Conservation (phyloP, 2,329 filamentous ascomycete species). For the Pezicula rhizophila region DNA sequence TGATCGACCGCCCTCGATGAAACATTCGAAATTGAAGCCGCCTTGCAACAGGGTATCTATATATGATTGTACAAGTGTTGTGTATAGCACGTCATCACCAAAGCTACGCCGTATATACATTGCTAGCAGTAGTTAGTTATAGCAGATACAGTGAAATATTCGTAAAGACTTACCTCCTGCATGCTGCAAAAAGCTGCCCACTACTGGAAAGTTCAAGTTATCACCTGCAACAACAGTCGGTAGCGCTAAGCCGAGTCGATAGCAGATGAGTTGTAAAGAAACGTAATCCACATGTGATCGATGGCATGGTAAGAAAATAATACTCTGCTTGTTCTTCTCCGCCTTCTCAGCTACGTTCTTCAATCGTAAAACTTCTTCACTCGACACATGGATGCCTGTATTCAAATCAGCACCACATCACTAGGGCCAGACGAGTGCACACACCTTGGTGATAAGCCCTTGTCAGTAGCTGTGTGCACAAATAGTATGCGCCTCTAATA, state of each 20-base stretch:
- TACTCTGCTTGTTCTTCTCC: conserved; percentile 82
- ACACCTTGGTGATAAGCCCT: conserved; percentile 87
- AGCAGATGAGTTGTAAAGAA: conserved; percentile 90
- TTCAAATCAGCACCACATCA: neutral
- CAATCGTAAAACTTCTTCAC: conserved; percentile 82
- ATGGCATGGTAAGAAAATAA: conserved; percentile 93
- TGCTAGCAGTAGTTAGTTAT: conserved; percentile 45
- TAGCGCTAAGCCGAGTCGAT: conserved; percentile 79
- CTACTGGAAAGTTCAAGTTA: conserved; percentile 88
- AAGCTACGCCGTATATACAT: conserved; percentile 96
- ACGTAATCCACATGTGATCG: conserved; percentile 96
- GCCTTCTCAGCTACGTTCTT: conserved; percentile 78
- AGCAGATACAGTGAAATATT: neutral
- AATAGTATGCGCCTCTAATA: conserved; percentile 86
- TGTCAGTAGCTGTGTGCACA: conserved; percentile 80
- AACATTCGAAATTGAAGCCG: conserved; percentile 94
- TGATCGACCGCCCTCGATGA: conserved; percentile 91
- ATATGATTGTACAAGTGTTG: conserved; percentile 90
- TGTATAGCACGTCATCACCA: conserved; percentile 84
- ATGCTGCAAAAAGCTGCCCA: conserved; percentile 87
- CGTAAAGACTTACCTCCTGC: conserved; percentile 47
- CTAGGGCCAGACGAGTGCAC: conserved; percentile 1
- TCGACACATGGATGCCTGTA: conserved; percentile 79
- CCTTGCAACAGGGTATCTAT: conserved; percentile 87
- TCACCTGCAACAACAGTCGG: conserved; percentile 93